These are phyloP conservation scores for Cercospora canescens DNA, from an alignment of 2,329 filamentous ascomycete species.

Conservation along the genomic window DNA sequence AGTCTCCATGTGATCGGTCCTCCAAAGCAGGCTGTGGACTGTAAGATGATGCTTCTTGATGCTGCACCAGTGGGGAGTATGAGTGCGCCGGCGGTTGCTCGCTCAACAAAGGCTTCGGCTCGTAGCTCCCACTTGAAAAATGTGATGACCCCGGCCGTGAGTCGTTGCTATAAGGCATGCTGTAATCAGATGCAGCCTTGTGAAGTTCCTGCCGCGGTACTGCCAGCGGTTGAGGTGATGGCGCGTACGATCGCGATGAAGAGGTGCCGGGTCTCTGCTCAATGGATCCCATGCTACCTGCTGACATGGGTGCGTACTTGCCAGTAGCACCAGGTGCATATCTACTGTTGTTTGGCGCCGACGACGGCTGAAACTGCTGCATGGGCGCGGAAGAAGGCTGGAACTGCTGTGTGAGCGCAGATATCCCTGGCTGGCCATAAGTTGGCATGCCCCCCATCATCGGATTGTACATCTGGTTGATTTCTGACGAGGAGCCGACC, in stretches of 20 bases:
- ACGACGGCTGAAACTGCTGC: constrained; percentile 23
- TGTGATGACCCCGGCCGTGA: constrained; percentile 34
- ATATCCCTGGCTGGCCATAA: constrained; percentile 25
- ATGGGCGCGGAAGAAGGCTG: constrained; percentile 24
- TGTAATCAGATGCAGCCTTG: constrained; percentile 33
- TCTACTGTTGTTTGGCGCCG: constrained; percentile 28
- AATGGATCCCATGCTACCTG: constrained; percentile 21
- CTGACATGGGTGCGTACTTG: constrained; percentile 25
- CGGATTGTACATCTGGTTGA: constrained; percentile 59
- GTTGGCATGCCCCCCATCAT: constrained; percentile 36
- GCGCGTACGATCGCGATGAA: constrained; percentile 28
- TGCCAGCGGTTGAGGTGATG: constrained; percentile 23
- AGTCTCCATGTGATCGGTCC: constrained; percentile 4
- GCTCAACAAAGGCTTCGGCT: constrained; percentile 31
- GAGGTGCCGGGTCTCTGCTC: constrained; percentile 27
- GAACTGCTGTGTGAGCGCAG: constrained; percentile 17
- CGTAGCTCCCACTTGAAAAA: constrained; percentile 31
- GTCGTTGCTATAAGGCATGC: constrained; percentile 29
- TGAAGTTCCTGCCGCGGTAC: constrained; percentile 31
- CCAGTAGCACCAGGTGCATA: constrained; percentile 30
- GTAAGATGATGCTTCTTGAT: constrained; percentile 5
- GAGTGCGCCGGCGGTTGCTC: constrained; percentile 27
- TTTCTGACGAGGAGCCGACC: constrained; percentile 69
- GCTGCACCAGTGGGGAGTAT: constrained; percentile 13
- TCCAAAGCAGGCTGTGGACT: background rate